Percentiles rank a stretch among this genome's conserved stretches.
These are phyloP conservation scores for Marasmius fiardii DNA, from an alignment of 1,284 basidiomycete genomes.

Conservation along the genomic window DNA sequence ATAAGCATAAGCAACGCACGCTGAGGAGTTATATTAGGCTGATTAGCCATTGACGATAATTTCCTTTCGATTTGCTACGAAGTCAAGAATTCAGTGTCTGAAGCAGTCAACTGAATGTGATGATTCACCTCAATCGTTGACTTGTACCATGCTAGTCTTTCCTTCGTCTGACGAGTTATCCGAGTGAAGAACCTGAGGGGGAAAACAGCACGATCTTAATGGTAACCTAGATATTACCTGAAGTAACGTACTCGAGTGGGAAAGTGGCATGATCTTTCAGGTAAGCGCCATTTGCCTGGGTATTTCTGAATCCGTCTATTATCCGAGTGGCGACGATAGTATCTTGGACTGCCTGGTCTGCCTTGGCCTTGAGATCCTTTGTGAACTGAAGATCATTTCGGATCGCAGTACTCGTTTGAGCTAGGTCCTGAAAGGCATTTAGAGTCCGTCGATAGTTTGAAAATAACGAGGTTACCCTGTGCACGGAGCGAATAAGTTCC, in stretches of 20 bases:
- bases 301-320: constrained; percentile 71
- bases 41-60: constrained; percentile 59
- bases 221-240: neutral
- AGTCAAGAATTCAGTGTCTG: constrained; percentile 1
- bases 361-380: constrained; percentile 65
- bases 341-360: constrained; percentile 74
- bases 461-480: constrained; percentile 46
- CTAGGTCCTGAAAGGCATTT: constrained; percentile 48
- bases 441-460: neutral
- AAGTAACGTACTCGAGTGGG: constrained; percentile 66
- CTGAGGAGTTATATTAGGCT: constrained; percentile 71
- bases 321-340: constrained; percentile 70
- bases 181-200: constrained; percentile 71
- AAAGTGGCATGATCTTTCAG: constrained; percentile 75
- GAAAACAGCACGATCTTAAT: constrained; percentile 5
- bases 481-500: constrained; percentile 59
- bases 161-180: constrained; percentile 67
- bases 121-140: constrained; percentile 66
- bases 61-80: constrained; percentile 79
- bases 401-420: constrained; percentile 59
- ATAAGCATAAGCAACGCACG: constrained; percentile 35
- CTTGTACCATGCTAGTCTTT: constrained; percentile 73
- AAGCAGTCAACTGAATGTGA: neutral
- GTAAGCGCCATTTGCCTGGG: constrained; percentile 63
- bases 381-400: constrained; percentile 64